Conservation (phyloP, 2,329 filamentous ascomycete species). For the Hirsutella minnesotensis region DNA sequence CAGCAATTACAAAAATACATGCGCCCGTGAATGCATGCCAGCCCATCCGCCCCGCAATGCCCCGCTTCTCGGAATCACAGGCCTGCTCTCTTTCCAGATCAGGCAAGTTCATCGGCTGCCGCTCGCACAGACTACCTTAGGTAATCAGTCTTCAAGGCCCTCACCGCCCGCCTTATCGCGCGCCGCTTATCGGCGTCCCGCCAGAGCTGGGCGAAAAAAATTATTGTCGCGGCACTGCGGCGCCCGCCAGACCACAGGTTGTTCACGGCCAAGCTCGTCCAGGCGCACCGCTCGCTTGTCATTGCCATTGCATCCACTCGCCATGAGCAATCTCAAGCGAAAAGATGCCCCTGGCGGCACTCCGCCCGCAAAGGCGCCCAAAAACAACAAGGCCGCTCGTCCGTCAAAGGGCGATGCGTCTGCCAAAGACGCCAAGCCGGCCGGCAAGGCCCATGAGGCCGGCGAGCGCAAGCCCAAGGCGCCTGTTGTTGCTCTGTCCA, state of each 20-base stretch:
- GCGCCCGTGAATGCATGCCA: no score
- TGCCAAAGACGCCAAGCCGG: conserved; percentile 16
- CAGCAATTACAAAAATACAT: not conserved
- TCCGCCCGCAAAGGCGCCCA: conserved; percentile 35
- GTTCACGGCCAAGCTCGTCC: not conserved
- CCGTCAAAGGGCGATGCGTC: conserved; percentile 33
- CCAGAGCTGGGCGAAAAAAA: conserved; percentile 18
- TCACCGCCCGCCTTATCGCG: conserved; percentile 9
- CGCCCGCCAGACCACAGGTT: not conserved
- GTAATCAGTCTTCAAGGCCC: not conserved
- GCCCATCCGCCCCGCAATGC: no score
- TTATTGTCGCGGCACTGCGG: conserved; percentile 1
- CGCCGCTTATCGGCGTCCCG: conserved; percentile 17
- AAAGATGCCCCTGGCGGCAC: conserved; percentile 44
- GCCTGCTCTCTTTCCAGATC: no score
- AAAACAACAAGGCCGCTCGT: conserved; percentile 30
- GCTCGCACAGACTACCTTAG: no score
- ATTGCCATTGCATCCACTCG: conserved; percentile 13
- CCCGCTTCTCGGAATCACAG: no score
- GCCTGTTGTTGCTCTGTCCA: conserved; percentile 34
- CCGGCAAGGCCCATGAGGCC: conserved; percentile 14
- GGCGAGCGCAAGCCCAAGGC: conserved; percentile 17
- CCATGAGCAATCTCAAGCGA: conserved; percentile 45
- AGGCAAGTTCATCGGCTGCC: no score
- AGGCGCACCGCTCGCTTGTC: not conserved